Base-by-base conservation (phyloP, 345 rosid species). In the Citrus hindsii region DNA sequence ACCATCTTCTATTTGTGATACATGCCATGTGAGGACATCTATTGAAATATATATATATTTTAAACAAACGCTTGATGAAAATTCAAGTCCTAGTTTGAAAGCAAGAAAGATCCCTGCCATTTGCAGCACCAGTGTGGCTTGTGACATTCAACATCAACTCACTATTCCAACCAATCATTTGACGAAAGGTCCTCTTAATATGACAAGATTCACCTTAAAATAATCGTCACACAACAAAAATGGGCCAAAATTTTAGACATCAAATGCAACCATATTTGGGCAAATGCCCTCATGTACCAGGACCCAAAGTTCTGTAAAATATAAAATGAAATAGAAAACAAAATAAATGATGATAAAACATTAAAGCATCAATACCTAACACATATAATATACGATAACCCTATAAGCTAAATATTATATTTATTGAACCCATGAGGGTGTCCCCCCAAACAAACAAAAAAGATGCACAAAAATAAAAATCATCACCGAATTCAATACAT, bases 401-500 rank as follows among this genome's bases (percentile, higher is more conserved):
- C 60, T 21, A 74, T 30, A 62, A 60, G 51, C 60, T 38, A 33
- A 28, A 55, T 24, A 69, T 27, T 37, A 53, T 69, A 35, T 84
- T 84, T 79, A 79, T 84, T 79, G 67, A 74, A 76, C 76, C 83
- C 82, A 75, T n/a, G 76, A 77, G 83, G 76, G 59, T 38, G 73
- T 74, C 13, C 55, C 72, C 30, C 13, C 13, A 22, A 6, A 16
- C 48, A 6, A 22, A 37, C 8, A 61, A 48, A 75, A 28, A 27
- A 22, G 12, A 67, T 3, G 42, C 42, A 70, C 4, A 53, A 21
- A 58, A 59, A 70, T 56, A 75, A 5, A 82, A 76, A 77, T 77
- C 78, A 77, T 79, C 79, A 73, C 81, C 85, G 72, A 65, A 80
- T 78, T 76, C 84, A 86, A 82, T 72, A 56, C 71, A 28, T 10